Evolutionary conservation across 768 basidiomycete genomes (phyloP), one percentile per base, ranked within the genome.

Genomic region (Chlorophyllum brunneum): DNA sequence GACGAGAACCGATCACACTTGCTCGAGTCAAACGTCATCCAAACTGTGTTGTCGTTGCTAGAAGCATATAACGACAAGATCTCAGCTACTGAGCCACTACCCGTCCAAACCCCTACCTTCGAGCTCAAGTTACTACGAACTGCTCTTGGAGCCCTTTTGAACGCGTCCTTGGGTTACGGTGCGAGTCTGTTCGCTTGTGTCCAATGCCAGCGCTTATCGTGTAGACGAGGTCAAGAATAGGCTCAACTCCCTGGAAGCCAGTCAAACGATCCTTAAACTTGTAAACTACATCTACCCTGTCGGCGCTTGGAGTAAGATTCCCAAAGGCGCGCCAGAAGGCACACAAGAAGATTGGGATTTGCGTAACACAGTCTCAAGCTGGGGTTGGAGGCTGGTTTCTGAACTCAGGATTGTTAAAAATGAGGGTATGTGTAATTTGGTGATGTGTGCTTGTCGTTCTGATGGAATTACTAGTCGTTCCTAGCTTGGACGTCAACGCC

Each of bases 141-240:
- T 5, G 78, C 86, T 2, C 78, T 93, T 51, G 92, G 91, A 5
- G 83, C 86, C 20, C 74, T 93, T 13, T 68, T 93, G 42, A 94
- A 94, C 61, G 81, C 83, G 10, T 83, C 85, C 57, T 72, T 93
- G 37, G 84, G 83, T 49, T 91, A 82, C 64, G 88, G 92, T 89
- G 58, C 48, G 79, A 65, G 15, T 15, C 54, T 20, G 23, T 29
- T 20, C 15, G 22, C 23, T 5, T 42, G 18, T 34, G 54, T 45
- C 4, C n/a, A n/a, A 36, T 5, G 40, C 20, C 11, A 16, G 13
- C 20, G 23, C 34, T 50, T 27, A 46, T 53, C 13, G 22, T 44
- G 43, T 59, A 93, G 91, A 90, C 59, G 77, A 86, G 37, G 83
- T 90, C 51, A 85, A 83, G 64, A 76, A 70, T 41, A 77, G 82